Conservation (phyloP, 805 yeast species). For the Brettanomyces custersianus region DNA sequence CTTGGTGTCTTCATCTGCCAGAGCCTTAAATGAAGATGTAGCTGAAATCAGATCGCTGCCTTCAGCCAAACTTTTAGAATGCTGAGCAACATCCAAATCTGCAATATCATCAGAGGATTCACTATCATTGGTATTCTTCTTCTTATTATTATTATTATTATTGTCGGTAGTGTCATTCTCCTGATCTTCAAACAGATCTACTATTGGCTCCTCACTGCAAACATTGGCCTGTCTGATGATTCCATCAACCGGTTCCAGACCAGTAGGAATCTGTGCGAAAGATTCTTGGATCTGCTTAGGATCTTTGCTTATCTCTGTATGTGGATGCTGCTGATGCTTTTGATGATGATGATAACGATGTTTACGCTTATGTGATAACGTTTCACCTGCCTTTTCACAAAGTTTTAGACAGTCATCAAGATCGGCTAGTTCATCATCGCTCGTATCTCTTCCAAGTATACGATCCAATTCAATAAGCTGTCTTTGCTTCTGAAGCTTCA, state of each 20-base stretch:
- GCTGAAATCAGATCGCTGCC: conserved; percentile 18
- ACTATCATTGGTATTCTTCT: no score
- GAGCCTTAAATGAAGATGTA: conserved; percentile 16
- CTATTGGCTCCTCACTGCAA: background rate
- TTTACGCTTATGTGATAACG: conserved; percentile 4
- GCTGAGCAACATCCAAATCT: background rate
- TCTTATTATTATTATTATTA: no score
- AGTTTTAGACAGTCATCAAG: conserved; percentile 5
- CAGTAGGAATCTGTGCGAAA: conserved; percentile 12
- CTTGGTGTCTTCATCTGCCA: conserved; percentile 7
- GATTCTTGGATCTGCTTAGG: background rate
- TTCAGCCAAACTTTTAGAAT: background rate
- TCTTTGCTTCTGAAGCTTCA: conserved; percentile 24
- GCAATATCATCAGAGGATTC: no score
- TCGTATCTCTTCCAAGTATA: conserved; percentile 7
- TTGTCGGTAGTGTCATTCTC: background rate
- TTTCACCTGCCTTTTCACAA: conserved; percentile 8
- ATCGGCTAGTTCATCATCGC: conserved; percentile 8
- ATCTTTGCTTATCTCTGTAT: background rate
- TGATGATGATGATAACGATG: background rate
- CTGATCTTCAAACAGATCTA: background rate
- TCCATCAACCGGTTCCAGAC: conserved; percentile 23
- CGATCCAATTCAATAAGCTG: conserved; percentile 20
- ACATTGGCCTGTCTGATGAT: conserved; percentile 17
- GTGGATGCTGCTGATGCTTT: background rate